phyloP scores from a whole-genome alignment of 2,329 filamentous ascomycete genomes.

The Boeremia lycopersici region DNA sequence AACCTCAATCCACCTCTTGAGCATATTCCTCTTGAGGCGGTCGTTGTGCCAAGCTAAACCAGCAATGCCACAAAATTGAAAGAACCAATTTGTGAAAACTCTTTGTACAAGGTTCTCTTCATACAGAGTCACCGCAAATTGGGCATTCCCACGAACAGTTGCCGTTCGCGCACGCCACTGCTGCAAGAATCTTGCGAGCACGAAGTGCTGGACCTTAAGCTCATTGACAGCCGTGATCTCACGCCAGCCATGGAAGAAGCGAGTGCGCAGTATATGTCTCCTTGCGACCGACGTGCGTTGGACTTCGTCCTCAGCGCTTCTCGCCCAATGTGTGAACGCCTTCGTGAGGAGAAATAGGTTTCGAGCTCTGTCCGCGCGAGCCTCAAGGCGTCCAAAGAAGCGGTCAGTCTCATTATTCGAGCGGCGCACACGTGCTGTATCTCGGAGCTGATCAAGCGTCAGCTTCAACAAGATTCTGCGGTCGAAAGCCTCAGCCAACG shows the following conservation, averaged over 20 bases:
- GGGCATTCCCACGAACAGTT: conserved; percentile 44
- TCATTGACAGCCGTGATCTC: conserved; percentile 68
- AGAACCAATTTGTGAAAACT: conserved; percentile 47
- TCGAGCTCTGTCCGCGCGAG: conserved; percentile 66
- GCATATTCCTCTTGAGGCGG: conserved; percentile 31
- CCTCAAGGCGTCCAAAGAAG: conserved; percentile 63
- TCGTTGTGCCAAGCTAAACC: conserved; percentile 43
- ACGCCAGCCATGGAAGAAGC: conserved; percentile 73
- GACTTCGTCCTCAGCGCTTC: conserved; percentile 67
- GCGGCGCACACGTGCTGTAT: conserved; percentile 42
- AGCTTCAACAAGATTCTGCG: conserved; percentile 58
- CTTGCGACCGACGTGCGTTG: conserved; percentile 71
- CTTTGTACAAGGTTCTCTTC: conserved; percentile 42
- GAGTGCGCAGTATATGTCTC: conserved; percentile 71
- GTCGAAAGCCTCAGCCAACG: conserved; percentile 56
- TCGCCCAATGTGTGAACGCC: conserved; percentile 72
- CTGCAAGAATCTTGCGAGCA: conserved; percentile 60
- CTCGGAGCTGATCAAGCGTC: conserved; percentile 53
- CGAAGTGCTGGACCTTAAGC: conserved; percentile 58
- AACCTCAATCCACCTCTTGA: conserved; percentile 38
- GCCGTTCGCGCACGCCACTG: conserved; percentile 57
- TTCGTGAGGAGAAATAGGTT: conserved; percentile 69
- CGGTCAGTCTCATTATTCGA: conserved; percentile 55
- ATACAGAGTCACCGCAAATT: conserved; percentile 37
- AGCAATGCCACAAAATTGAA: conserved; percentile 42